Percentiles rank a stretch among this genome's conserved stretches.
phyloP scores from a whole-genome alignment of 345 rosid species.

The Salix udensis region DNA sequence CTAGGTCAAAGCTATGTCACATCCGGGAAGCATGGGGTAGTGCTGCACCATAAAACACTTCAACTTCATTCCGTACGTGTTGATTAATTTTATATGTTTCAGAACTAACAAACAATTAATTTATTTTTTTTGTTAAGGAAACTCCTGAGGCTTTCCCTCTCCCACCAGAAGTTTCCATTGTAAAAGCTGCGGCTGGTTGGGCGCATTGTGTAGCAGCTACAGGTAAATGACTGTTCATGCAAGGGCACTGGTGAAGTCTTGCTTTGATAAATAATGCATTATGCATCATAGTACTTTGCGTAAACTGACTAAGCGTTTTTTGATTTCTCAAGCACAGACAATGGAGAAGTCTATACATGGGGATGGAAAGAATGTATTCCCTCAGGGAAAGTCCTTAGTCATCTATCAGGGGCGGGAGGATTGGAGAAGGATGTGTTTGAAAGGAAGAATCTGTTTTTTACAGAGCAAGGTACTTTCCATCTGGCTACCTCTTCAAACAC shows the following conservation, averaged over 20 bases:
- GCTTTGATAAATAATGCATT: neutral
- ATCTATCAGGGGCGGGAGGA: slow-evolving; percentile 31
- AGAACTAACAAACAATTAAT: slow-evolving; percentile 11
- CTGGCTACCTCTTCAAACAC: neutral
- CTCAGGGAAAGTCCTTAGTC: slow-evolving; percentile 73
- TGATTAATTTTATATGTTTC: neutral
- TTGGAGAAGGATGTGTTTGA: slow-evolving; percentile 50
- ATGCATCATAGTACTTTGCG: neutral
- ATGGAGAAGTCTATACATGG: slow-evolving; percentile 87
- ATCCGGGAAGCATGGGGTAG: slow-evolving; percentile 96
- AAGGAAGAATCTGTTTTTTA: slow-evolving; percentile 48
- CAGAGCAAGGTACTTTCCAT: slow-evolving; percentile 61
- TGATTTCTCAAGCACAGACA: slow-evolving; percentile 41
- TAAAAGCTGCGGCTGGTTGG: slow-evolving; percentile 91
- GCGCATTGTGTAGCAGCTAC: slow-evolving; percentile 93
- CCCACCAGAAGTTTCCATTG: slow-evolving; percentile 62
- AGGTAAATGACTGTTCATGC: slow-evolving; percentile 36
- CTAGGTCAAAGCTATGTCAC: slow-evolving; percentile 96
- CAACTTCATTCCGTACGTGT: slow-evolving; percentile 2
- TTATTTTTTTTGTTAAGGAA: slow-evolving; percentile 47
- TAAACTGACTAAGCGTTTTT: neutral
- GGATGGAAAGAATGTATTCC: slow-evolving; percentile 99
- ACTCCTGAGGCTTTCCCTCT: slow-evolving; percentile 93
- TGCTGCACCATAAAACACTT: slow-evolving; percentile 2
- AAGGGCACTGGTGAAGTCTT: neutral